A percentile compares a stretch with the other conserved stretches of the same genome.
Conservation (phyloP, 805 yeast species). For the Maudiozyma serrabonitensis region DNA sequence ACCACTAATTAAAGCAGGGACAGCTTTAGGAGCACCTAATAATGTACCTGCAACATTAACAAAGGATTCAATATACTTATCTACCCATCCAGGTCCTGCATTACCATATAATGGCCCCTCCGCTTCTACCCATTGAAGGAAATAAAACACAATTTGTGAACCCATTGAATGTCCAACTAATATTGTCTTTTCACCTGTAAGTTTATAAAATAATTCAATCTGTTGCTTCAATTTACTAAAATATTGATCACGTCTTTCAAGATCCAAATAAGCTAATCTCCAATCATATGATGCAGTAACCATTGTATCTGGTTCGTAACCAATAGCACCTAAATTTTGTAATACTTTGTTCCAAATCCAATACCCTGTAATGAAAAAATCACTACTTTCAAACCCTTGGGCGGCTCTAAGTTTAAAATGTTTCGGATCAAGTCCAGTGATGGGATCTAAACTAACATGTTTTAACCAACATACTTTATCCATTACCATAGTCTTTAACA, state of each 20-base stretch:
- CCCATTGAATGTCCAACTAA: constrained; percentile 96
- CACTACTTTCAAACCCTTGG: constrained; percentile 94
- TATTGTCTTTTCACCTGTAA: constrained; percentile 58
- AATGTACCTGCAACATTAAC: constrained; percentile 86
- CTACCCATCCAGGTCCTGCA: constrained; percentile 87
- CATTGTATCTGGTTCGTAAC: constrained; percentile 90
- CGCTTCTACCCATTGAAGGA: constrained; percentile 95
- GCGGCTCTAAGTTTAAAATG: constrained; percentile 77
- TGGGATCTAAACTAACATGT: constrained; percentile 80
- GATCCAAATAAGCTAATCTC: constrained; percentile 83
- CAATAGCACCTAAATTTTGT: constrained; percentile 90
- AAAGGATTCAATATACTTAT: constrained; percentile 68
- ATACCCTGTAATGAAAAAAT: constrained; percentile 92
- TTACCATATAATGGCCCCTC: constrained; percentile 71
- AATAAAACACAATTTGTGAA: constrained; percentile 76
- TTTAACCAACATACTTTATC: constrained; percentile 92
- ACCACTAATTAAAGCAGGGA: constrained; percentile 87
- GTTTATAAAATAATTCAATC: constrained; percentile 50
- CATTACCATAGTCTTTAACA: constrained; percentile 84
- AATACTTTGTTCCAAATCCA: constrained; percentile 97
- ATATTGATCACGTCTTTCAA: constrained; percentile 80
- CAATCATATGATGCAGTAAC: constrained; percentile 89
- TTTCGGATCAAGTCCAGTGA: constrained; percentile 89
- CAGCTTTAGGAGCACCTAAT: constrained; percentile 89
- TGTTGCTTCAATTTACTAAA: constrained; percentile 65